Base-by-base conservation (phyloP, 2,329 filamentous ascomycete genomes). In the Cladosporium sp. region DNA sequence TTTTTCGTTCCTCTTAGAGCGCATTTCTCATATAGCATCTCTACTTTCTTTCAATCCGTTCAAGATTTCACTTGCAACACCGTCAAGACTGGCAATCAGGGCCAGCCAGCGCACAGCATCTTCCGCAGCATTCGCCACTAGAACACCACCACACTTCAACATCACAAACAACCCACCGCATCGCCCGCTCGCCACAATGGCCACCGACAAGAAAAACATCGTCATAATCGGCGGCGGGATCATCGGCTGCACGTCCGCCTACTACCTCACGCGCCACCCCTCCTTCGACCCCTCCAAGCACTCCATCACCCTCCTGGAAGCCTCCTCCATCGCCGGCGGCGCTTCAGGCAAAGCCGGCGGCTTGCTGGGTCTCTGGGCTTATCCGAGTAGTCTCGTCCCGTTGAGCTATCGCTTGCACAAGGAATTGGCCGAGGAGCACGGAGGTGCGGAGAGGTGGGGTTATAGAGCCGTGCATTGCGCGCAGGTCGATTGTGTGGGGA, bases 301-400 rank as follows among this genome's bases (percentile, higher is more conserved):
- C 67, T 84, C 77, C 47, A 85, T 97, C 61, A 95, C 88, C 1
- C 76, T 99, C 24, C 78, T 97, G 49, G 93, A 99, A 74, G 90
- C 93, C 1, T 84, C 83, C 3, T 78, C 84, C 39, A 85, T 97
- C 57, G 93, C 93, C 6, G 83, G 89, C n/a, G 92, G 88, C 19
- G 92, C 93, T 32, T 96, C 90, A 7, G 93, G 93, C 36, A 97
- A 96, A 72, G 92, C 93, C 0, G 93, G 93, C 13, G 93, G 93
- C 1, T 77, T 99, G 4, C 78, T 99, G 18, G 93, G 85, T 1
- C 75, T 91, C 13, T 97, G 92, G 90, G 93, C 92, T 1, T 96
- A 96, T 64, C 93, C 93, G 0, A 76, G 75, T 51, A 85, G 81
- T 61, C 82, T 97, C 34, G 92, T 96, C 0, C 88, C 88, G 0